Conservation (phyloP, 495 filamentous ascomycete species). For the Pseudevernia furfuracea region DNA sequence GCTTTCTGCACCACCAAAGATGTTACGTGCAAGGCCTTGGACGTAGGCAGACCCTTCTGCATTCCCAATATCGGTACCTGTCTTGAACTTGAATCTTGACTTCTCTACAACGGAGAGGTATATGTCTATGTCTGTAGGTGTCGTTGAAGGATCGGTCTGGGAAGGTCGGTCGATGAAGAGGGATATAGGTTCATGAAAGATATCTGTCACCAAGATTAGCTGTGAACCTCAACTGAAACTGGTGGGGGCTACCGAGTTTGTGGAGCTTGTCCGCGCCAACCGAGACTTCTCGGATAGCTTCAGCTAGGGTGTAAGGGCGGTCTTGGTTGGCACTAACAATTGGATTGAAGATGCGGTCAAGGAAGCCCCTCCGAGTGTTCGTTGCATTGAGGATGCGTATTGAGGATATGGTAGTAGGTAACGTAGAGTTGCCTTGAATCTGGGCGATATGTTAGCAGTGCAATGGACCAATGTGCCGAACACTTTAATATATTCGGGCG, state of each 20-base stretch:
- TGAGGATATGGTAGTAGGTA: conserved; percentile 71
- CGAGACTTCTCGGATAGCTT: conserved; percentile 64
- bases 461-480: conserved; percentile 8
- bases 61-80: conserved; percentile 87
- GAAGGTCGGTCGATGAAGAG: conserved; percentile 68
- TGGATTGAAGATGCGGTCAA: conserved; percentile 70
- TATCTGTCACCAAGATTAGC: conserved; percentile 43
- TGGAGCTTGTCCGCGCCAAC: conserved; percentile 63
- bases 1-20: conserved; percentile 92
- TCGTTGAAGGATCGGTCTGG: conserved; percentile 47
- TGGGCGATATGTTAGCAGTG: conserved; percentile 29
- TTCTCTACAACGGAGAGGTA: conserved; percentile 70
- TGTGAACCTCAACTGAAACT: neutral
- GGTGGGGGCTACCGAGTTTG: conserved; percentile 57
- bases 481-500: neutral
- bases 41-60: conserved; percentile 86
- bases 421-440: conserved; percentile 72
- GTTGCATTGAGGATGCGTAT: conserved; percentile 70
- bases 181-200: conserved; percentile 77
- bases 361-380: conserved; percentile 70
- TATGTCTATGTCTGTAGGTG: conserved; percentile 68
- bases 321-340: conserved; percentile 61
- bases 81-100: conserved; percentile 71
- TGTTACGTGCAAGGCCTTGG: conserved; percentile 74
- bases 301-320: conserved; percentile 63